Conservation (phyloP, 306 rosid species). For the Begonia peltatifolia region DNA sequence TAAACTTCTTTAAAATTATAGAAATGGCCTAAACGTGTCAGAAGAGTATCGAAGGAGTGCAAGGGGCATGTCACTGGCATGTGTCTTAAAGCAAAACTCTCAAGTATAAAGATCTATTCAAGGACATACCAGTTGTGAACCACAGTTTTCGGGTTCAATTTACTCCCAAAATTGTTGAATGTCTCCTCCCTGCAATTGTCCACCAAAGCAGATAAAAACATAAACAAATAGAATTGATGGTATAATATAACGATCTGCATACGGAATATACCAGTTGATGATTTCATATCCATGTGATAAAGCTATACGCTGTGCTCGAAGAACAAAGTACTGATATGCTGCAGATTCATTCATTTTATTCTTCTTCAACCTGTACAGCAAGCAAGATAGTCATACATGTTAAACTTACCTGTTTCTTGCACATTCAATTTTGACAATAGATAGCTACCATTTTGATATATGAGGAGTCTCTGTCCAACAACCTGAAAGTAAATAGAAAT, state of each 20-base stretch:
- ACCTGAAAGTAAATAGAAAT: conserved; percentile 17
- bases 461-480: conserved; percentile 29
- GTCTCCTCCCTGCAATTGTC: conserved; percentile 32
- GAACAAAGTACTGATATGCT: conserved; percentile 28
- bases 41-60: too few relatives aligned
- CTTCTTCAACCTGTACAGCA: conserved; percentile 17
- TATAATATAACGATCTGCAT: neutral
- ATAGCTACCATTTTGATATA: conserved; percentile 20
- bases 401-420: too few relatives aligned
- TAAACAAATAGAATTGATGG: neutral
- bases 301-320: conserved; percentile 29
- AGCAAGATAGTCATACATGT: neutral
- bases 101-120: neutral
- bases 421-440: neutral
- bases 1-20: neutral
- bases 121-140: conserved; percentile 33
- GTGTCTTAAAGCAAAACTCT: too few relatives aligned
- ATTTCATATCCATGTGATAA: conserved; percentile 30
- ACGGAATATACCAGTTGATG: conserved; percentile 22
- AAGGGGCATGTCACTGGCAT: too few relatives aligned
- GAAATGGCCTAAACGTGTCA: too few relatives aligned
- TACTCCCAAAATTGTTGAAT: conserved; percentile 24
- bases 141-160: conserved; percentile 28
- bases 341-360: conserved; percentile 14
- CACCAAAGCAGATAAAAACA: neutral